A percentile compares a stretch with the other conserved stretches of the same genome.
phyloP scores from a whole-genome alignment of 192 early-diverging fungal genomes.

The Coemansia sp. region DNA sequence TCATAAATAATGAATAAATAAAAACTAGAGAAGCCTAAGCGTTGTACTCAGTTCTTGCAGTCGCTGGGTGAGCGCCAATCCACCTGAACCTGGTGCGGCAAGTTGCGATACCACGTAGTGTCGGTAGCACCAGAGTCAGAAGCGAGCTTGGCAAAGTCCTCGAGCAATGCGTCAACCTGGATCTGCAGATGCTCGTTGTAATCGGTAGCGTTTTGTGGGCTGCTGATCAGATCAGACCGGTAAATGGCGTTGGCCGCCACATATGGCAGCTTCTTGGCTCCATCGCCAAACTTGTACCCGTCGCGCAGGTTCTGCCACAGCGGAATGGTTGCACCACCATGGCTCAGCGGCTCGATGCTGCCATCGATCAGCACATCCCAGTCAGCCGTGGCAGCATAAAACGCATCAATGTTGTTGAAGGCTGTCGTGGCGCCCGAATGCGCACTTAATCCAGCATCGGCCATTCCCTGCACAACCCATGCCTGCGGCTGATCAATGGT shows the following conservation, averaged over 20 bases:
- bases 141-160: slow-evolving; percentile 52
- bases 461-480: slow-evolving; percentile 53
- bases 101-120: slow-evolving; percentile 69
- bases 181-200: slow-evolving; percentile 69
- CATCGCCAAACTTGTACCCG: slow-evolving; percentile 28
- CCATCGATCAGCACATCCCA: slow-evolving; percentile 68
- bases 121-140: slow-evolving; percentile 56
- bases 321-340: slow-evolving; percentile 57
- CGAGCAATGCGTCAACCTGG: slow-evolving; percentile 60
- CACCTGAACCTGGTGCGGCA: slow-evolving; percentile 56
- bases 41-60: slow-evolving; percentile 25
- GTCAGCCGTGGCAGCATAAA: slow-evolving; percentile 53
- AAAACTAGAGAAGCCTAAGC: background rate
- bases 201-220: slow-evolving; percentile 65
- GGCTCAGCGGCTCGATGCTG: slow-evolving; percentile 52
- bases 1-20: background rate
- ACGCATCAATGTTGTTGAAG: slow-evolving; percentile 46
- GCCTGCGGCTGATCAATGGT: slow-evolving; percentile 39
- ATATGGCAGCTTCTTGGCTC: slow-evolving; percentile 41
- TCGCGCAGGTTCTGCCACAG: slow-evolving; percentile 37
- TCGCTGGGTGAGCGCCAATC: slow-evolving; percentile 51
- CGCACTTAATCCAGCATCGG: slow-evolving; percentile 61
- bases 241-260: slow-evolving; percentile 62
- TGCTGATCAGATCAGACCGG: slow-evolving; percentile 64
- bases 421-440: slow-evolving; percentile 21